Evolutionary conservation across 352 stramenopile species (phyloP), one percentile per base, ranked within the genome.

Genomic region (Pythium plurisporium): DNA sequence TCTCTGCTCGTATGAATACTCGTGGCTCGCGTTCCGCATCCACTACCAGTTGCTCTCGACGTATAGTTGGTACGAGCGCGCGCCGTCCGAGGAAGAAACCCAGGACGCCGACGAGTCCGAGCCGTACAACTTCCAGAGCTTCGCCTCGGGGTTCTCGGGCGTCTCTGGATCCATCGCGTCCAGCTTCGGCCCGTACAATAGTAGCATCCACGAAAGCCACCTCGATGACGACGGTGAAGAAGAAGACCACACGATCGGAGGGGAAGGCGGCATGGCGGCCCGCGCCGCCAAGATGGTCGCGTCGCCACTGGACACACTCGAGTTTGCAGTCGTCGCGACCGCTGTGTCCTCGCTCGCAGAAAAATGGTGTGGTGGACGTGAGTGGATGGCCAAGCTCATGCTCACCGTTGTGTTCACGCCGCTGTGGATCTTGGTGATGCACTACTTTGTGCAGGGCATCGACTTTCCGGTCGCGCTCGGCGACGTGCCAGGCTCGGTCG

Each of bases 21-120:
- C 64, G 29, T 71, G 64, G 64, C 29, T 71, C 37, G 64, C 64
- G 22, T 64, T 68, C 55, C 64, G 64, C 26, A 62, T 71, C 38
- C 64, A 71, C 34, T 64, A 54, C 58, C 64, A 63, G 14, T n/a
- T 71, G 6, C 27, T 67, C n/a, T 49, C 45, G 27, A 67, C 63
- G 1, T 65, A 62, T 29, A 38, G 29, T 12, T 63, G 55, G 46
- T 70, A 70, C 47, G 63, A 70, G 44, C 49, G 49, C 17, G 57
- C 55, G 11, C 48, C 58, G 15, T 56, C 53, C 22, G 34, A 62
- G 11, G 43, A 57, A 31, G 36, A 59, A 34, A 53, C 26, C 17
- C 20, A 50, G 49, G 48, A 59, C 26, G 48, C 53, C 30, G 41
- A 51, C 29, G 47, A 52, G 0, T 23, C 40, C 29, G 38, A 64